These are phyloP conservation scores for Trypanosoma mega DNA, from an alignment of 208 protist genomes.

Conservation along the genomic window DNA sequence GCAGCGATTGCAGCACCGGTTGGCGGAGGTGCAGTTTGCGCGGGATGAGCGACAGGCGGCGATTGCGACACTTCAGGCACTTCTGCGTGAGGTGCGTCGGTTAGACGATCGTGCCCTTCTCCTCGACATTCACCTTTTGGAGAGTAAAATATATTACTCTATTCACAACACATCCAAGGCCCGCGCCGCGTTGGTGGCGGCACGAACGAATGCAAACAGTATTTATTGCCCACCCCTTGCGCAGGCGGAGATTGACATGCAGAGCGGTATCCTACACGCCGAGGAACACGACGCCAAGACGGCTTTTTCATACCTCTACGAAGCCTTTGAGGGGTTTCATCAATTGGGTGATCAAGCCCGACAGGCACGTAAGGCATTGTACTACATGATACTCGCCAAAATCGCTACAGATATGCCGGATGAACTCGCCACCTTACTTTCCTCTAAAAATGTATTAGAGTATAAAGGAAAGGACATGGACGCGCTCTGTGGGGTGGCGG, in stretches of 20 bases:
- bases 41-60: conserved; percentile 80
- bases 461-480: conserved; percentile 92
- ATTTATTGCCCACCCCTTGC: conserved; percentile 98
- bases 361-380: conserved; percentile 88
- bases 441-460: conserved; percentile 90
- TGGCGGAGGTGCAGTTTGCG: conserved; percentile 93
- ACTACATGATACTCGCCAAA: conserved; percentile 98
- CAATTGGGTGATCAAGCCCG: conserved; percentile 79
- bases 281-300: conserved; percentile 99
- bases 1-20: conserved; percentile 94
- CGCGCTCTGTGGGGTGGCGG: conserved; percentile 93
- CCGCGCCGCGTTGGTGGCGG: conserved; percentile 94
- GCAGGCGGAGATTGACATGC: conserved; percentile 98
- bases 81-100: conserved; percentile 95
- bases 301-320: conserved; percentile 98
- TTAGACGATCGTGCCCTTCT: conserved; percentile 98
- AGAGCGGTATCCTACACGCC: conserved; percentile 96
- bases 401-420: conserved; percentile 81
- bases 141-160: conserved; percentile 94
- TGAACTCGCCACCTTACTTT: conserved; percentile 75
- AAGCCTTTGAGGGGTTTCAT: conserved; percentile 98
- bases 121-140: conserved; percentile 97
- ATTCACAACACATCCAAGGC: conserved; percentile 93
- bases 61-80: conserved; percentile 64
- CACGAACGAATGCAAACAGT: conserved; percentile 96